These are phyloP conservation scores for Podospora conica DNA, from an alignment of 495 filamentous ascomycete genomes.

Conservation along the genomic window DNA sequence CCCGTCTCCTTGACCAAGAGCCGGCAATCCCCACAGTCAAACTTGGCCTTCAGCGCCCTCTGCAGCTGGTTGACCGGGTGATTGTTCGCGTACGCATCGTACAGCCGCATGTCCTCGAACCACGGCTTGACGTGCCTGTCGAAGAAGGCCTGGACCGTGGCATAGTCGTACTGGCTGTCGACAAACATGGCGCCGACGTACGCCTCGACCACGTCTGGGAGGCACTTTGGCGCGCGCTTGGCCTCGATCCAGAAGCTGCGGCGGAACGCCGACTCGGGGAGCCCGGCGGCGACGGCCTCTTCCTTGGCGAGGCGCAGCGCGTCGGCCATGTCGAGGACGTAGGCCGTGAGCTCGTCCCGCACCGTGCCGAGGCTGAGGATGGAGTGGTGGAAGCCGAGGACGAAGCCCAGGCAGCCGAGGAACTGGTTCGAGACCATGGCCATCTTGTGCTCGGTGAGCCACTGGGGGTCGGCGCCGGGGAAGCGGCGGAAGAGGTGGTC, in stretches of 20 bases:
- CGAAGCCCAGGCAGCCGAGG: constrained; percentile 71
- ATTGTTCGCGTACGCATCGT: constrained; percentile 82
- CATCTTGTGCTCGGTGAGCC: constrained; percentile 99
- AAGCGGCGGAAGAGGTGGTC: constrained; percentile 70
- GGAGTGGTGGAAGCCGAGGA: constrained; percentile 69
- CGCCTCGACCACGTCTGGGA: constrained; percentile 84
- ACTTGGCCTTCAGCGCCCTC: constrained; percentile 37
- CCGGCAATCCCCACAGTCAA: constrained; percentile 46
- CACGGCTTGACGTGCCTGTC: constrained; percentile 61
- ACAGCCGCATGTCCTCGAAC: constrained; percentile 83
- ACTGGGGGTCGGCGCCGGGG: constrained; percentile 81
- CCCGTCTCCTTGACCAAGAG: constrained; percentile 17
- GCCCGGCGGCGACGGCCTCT: constrained; percentile 27
- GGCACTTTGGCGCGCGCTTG: constrained; percentile 72
- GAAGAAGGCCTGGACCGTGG: constrained; percentile 71
- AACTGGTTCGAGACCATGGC: constrained; percentile 99
- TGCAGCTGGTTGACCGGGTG: constrained; percentile 60
- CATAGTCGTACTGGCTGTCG: constrained; percentile 77
- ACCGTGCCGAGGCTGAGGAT: constrained; percentile 56
- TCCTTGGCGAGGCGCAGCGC: constrained; percentile 44
- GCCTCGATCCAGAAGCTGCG: constrained; percentile 72
- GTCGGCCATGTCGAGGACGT: constrained; percentile 59
- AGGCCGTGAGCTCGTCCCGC: constrained; percentile 59
- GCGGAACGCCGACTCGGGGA: constrained; percentile 41
- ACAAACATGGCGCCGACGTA: constrained; percentile 90